phyloP scores from a whole-genome alignment of 2,329 filamentous ascomycete species.

The Dactylellina parvicollis region DNA sequence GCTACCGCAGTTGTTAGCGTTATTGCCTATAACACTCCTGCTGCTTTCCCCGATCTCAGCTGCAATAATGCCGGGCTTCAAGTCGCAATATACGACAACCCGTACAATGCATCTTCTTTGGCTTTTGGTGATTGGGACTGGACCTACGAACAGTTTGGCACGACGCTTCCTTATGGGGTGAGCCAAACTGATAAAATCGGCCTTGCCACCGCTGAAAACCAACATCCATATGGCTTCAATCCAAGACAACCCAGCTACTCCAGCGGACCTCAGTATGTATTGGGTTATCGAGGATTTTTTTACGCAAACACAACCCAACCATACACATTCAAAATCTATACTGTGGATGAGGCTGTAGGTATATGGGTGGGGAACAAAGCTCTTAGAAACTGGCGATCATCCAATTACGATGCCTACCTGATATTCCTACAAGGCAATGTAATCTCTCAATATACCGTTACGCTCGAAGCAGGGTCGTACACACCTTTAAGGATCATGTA shows the following conservation, averaged over 20 bases:
- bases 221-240: not conserved
- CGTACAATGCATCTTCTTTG: not conserved
- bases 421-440: not conserved
- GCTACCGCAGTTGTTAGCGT: not conserved
- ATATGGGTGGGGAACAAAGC: constrained; percentile 18
- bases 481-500: not conserved
- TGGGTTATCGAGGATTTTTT: constrained; percentile 29
- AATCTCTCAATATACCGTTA: not conserved
- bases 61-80: constrained; percentile 18
- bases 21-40: not conserved
- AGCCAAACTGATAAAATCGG: not conserved
- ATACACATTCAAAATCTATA: constrained; percentile 6
- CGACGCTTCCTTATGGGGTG: not conserved
- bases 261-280: constrained; percentile 8
- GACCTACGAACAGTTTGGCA: not conserved
- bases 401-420: not conserved
- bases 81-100: constrained; percentile 20
- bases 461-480: constrained; percentile 5
- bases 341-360: constrained; percentile 1
- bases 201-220: not conserved
- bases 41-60: not conserved
- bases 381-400: not conserved
- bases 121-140: not conserved
- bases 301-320: constrained; percentile 6
- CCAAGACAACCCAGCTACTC: not conserved